Conservation (phyloP, 768 basidiomycete genomes). For the Krasilnikovozyma curviuscula region DNA sequence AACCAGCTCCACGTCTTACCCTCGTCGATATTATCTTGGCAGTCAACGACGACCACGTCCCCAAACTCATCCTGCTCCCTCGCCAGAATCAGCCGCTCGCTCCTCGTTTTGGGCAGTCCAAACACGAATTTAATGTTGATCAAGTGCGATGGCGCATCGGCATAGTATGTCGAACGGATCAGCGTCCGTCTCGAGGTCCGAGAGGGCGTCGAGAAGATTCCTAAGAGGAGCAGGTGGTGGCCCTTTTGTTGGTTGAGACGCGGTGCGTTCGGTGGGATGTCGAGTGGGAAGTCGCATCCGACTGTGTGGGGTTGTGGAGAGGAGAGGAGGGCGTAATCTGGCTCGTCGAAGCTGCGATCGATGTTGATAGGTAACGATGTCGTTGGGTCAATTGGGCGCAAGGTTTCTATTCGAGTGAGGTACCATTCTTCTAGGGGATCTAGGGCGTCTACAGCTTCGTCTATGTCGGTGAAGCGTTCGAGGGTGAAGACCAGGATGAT, state of each 20-base stretch:
- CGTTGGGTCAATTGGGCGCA: slow-evolving; percentile 6
- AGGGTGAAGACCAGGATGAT: background rate
- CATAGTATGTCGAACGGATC: slow-evolving; percentile 4
- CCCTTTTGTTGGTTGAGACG: too few species aligned
- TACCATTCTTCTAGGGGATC: too few species aligned
- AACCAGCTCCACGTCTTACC: slow-evolving; percentile 28
- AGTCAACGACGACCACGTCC: slow-evolving; percentile 7
- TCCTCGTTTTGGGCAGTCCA: slow-evolving; percentile 21
- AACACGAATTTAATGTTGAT: slow-evolving; percentile 27
- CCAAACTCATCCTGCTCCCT: slow-evolving; percentile 22
- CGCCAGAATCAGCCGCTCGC: slow-evolving; percentile 13
- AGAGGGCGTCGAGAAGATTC: slow-evolving; percentile 23
- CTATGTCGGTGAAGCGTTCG: background rate
- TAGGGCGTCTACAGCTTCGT: background rate
- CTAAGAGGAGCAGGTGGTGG: slow-evolving; percentile 25
- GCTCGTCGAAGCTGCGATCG: slow-evolving; percentile 23
- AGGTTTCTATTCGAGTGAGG: too few species aligned
- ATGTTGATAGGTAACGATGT: background rate
- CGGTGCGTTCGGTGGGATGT: background rate
- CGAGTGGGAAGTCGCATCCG: slow-evolving; percentile 22
- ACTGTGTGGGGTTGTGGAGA: slow-evolving; percentile 23
- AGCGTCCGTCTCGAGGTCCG: slow-evolving; percentile 22
- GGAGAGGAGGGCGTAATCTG: slow-evolving; percentile 24
- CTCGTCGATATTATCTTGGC: slow-evolving; percentile 25
- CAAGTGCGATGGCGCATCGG: slow-evolving; percentile 23